Evolutionary conservation across 768 basidiomycete species (phyloP).

Genomic region (Calocybe indica): DNA sequence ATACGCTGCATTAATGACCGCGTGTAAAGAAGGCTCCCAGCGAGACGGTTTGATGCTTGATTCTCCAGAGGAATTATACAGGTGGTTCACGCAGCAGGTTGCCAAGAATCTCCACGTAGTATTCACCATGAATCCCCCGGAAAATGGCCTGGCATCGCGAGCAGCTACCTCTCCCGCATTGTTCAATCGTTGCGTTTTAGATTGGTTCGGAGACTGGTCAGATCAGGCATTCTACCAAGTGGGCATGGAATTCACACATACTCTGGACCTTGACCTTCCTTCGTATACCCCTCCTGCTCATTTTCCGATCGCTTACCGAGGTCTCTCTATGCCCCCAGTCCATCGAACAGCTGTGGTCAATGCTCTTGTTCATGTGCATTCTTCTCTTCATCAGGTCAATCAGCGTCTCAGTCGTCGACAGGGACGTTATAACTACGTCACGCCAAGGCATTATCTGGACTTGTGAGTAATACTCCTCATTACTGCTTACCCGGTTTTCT

Average conservation of each 20-base stretch:
- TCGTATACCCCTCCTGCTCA: constrained; percentile 72
- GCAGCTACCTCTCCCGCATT: constrained; percentile 97
- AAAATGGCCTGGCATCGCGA: constrained; percentile 90
- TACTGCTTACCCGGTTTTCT: constrained; percentile 5
- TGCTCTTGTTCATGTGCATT: constrained; percentile 87
- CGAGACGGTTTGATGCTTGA: constrained; percentile 97
- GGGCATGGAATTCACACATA: constrained; percentile 92
- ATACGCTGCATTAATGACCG: constrained; percentile 95
- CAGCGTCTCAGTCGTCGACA: constrained; percentile 83
- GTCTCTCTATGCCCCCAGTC: constrained; percentile 76
- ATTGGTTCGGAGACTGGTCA: constrained; percentile 99
- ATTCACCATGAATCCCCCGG: constrained; percentile 98
- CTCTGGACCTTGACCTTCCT: constrained; percentile 85
- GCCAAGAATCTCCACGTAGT: constrained; percentile 98
- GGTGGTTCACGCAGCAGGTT: constrained; percentile 98
- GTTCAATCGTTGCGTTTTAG: constrained; percentile 98
- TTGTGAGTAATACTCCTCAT: constrained; percentile 61
- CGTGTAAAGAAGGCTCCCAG: constrained; percentile 99
- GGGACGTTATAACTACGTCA: constrained; percentile 95
- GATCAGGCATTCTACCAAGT: constrained; percentile 99
- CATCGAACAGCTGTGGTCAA: constrained; percentile 92
- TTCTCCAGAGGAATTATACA: constrained; percentile 94
- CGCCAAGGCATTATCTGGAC: constrained; percentile 96
- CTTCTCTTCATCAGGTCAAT: constrained; percentile 85
- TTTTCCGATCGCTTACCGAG: constrained; percentile 89